phyloP scores from a whole-genome alignment of 2,329 filamentous ascomycete genomes.

The Malbranchea cinnamomea region DNA sequence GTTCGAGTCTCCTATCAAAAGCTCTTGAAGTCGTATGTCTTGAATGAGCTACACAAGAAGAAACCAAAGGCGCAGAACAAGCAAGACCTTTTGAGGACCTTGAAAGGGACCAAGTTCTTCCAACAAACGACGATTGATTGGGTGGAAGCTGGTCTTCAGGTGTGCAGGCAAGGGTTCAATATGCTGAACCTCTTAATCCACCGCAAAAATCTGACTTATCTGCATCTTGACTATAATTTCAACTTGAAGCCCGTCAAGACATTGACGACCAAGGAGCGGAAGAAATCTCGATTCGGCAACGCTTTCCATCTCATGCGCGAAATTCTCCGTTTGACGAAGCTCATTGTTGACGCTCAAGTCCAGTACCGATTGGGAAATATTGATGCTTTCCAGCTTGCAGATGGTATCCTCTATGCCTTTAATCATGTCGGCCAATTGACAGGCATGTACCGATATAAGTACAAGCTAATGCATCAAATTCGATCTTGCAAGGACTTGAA shows the following conservation, averaged over 20 bases:
- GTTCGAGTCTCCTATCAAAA: slow-evolving; percentile 98
- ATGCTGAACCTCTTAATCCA: slow-evolving; percentile 98
- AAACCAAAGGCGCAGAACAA: slow-evolving; percentile 91
- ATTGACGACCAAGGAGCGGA: slow-evolving; percentile 93
- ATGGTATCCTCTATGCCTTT: slow-evolving; percentile 98
- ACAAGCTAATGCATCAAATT: slow-evolving; percentile 99
- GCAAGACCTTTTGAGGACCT: slow-evolving; percentile 72
- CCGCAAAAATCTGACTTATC: slow-evolving; percentile 93
- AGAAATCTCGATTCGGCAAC: slow-evolving; percentile 98
- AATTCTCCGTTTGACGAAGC: slow-evolving; percentile 85
- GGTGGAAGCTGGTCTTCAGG: slow-evolving; percentile 96
- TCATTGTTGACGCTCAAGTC: slow-evolving; percentile 96
- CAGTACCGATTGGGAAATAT: slow-evolving; percentile 97
- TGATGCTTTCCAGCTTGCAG: slow-evolving; percentile 94
- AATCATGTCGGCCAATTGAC: slow-evolving; percentile 97
- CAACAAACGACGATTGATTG: slow-evolving; percentile 98
- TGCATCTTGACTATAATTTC: slow-evolving; percentile 99
- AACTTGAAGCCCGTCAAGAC: slow-evolving; percentile 99
- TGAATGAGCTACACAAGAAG: slow-evolving; percentile 94
- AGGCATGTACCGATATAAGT: slow-evolving; percentile 99
- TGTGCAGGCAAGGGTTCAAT: slow-evolving; percentile 96
- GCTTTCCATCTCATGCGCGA: slow-evolving; percentile 98
- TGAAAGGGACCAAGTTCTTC: slow-evolving; percentile 98
- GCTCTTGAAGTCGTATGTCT: slow-evolving; percentile 83
- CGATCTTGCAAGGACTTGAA: slow-evolving; percentile 97